Evolutionary conservation across 352 stramenopile genomes (phyloP).

Genomic region (Nothophytophthora sp.): DNA sequence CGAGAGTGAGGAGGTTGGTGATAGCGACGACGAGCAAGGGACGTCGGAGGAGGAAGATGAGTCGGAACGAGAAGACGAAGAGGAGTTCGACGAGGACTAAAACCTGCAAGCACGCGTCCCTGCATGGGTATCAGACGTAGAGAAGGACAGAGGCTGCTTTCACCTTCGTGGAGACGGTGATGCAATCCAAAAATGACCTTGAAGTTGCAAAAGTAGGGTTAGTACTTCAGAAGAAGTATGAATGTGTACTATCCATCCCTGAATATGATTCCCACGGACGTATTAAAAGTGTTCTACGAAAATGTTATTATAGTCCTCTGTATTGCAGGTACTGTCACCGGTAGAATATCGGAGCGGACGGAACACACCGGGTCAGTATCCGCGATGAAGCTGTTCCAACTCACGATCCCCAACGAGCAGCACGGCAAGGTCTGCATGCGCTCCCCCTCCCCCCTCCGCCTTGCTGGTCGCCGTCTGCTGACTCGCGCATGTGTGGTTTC

Average conservation of each 20-base stretch:
- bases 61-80: conserved; percentile 6
- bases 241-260: not conserved
- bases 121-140: too few relatives aligned
- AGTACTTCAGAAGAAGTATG: too few relatives aligned
- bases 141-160: too few relatives aligned
- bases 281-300: too few relatives aligned
- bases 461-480: not conserved
- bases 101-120: too few relatives aligned
- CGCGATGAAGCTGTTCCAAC: conserved; percentile 88
- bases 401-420: conserved; percentile 85
- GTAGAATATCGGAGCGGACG: not conserved
- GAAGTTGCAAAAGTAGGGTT: too few relatives aligned
- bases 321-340: not conserved
- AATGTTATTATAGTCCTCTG: not conserved
- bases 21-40: conserved; percentile 13
- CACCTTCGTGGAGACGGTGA: too few relatives aligned
- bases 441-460: not conserved
- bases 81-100: conserved; percentile 10
- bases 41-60: conserved; percentile 7
- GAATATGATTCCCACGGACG: not conserved
- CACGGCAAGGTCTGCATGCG: conserved; percentile 52
- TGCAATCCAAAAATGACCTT: too few relatives aligned
- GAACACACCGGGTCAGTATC: not conserved
- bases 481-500: not conserved
- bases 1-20: not conserved